Evolutionary conservation across 2,329 filamentous ascomycete species (phyloP), one percentile per base, ranked within the genome.

Genomic region (Trichophyton mentagrophytes): DNA sequence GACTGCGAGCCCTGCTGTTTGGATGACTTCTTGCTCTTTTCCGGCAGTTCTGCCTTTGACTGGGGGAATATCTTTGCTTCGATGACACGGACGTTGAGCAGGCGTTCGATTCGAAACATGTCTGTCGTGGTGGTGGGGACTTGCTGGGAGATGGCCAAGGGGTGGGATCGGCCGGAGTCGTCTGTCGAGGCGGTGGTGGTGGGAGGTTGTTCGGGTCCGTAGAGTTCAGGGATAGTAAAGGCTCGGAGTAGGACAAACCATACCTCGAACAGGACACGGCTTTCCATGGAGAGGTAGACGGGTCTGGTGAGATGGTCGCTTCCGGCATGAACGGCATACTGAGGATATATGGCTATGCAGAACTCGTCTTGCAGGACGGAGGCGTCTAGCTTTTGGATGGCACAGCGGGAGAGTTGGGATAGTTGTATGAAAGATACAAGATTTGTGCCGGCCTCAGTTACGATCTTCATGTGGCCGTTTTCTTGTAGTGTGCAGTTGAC

Each of bases 401-500:
- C 90, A 71, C 88, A 93, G 60, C 93, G 84, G 17, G 90, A 93
- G 6, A 99, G 79, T 68, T 96, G 89, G 11, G 90, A 89, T 3
- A 99, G 79, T 67, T 95, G 90, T 59, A 97, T 87, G 55, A 90
- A 83, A 30, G 88, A 88, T 15, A 97, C 80, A 7, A 95, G 80
- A 0, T 85, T 84, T 55, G 88, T 85, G 66, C 96, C 91, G 60
- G 88, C 86, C 67, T 96, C 92, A 1, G 88, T 88, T 72, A 93
- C 86, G 9, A 99, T 81, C 69, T 92, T 95, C 70, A 99, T 86
- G 69, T 95, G 89, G 61, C 93, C 93, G 67, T 96, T 96, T 70
- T 97, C 93, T 66, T 95, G 89, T 25, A 99, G 78, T 17, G 93
- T 95, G 72, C 91, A 96, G 33, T 90, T 96, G 3, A 97, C 90